A percentile compares a stretch with the other conserved stretches of the same genome.
Evolutionary conservation across 2,329 filamentous ascomycete genomes (phyloP).

Genomic region (Penicillium fuscoglaucum): DNA sequence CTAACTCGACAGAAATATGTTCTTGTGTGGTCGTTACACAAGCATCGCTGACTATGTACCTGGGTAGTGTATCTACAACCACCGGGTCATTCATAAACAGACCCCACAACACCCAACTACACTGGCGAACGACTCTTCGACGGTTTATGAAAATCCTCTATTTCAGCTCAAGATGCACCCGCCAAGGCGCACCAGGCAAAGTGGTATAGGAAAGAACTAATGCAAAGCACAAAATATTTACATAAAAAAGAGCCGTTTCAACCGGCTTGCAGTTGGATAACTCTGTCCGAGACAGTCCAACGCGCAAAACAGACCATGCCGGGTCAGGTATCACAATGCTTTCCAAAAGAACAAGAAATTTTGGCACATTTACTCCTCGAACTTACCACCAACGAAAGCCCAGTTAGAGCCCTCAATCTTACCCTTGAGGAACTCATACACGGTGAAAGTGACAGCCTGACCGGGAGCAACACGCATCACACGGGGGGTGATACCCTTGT

Average conservation of each 20-base stretch:
- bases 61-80: background rate
- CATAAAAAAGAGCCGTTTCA: constrained; percentile 12
- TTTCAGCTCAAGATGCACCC: constrained; percentile 8
- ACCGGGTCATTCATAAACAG: background rate
- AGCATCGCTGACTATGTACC: background rate
- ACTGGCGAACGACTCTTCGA: background rate
- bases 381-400: constrained; percentile 60
- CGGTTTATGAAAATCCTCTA: background rate
- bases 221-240: constrained; percentile 20
- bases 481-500: constrained; percentile 97
- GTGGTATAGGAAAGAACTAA: constrained; percentile 23
- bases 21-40: background rate
- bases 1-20: background rate
- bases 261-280: constrained; percentile 13
- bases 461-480: constrained; percentile 97
- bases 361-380: constrained; percentile 57
- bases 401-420: constrained; percentile 68
- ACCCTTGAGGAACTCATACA: constrained; percentile 75
- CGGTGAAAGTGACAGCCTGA: constrained; percentile 75
- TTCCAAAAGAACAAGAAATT: constrained; percentile 14
- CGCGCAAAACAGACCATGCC: constrained; percentile 19
- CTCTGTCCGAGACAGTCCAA: constrained; percentile 10
- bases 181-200: constrained; percentile 13
- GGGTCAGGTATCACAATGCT: constrained; percentile 29
- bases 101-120: background rate